Conservation (phyloP, 495 filamentous ascomycete genomes). For the Physcia stellaris region DNA sequence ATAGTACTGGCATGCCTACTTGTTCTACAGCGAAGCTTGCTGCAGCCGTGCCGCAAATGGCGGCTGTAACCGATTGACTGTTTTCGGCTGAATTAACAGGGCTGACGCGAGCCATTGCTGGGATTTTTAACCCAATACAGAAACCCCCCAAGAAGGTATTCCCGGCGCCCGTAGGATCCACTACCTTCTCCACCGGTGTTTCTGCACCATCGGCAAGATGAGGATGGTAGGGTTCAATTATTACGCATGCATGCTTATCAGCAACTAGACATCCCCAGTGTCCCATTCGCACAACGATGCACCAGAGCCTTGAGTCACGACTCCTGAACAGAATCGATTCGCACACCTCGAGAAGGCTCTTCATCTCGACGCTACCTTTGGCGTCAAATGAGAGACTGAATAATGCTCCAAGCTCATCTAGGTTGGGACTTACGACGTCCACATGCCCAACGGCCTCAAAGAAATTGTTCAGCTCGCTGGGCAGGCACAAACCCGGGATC, state of each 20-base stretch:
- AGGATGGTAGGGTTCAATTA: no score
- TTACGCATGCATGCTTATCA: not conserved
- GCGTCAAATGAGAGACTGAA: no score
- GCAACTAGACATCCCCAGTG: slow-evolving; percentile 4
- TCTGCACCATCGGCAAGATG: no score
- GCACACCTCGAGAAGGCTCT: no score
- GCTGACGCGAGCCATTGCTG: no score
- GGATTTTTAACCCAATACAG: slow-evolving; percentile 10
- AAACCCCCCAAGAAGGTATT: slow-evolving; percentile 78
- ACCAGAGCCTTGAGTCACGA: no score
- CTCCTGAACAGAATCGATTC: no score
- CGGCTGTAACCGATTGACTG: slow-evolving; percentile 22
- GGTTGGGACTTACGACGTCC: slow-evolving; percentile 81
- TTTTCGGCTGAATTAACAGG: not conserved
- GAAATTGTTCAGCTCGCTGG: slow-evolving; percentile 59
- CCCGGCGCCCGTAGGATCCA: slow-evolving; percentile 92
- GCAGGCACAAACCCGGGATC: slow-evolving; percentile 73
- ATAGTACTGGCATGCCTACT: slow-evolving; percentile 62
- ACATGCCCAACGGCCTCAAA: slow-evolving; percentile 57
- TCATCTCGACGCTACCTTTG: no score
- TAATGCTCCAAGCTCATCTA: slow-evolving; percentile 77
- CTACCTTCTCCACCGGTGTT: slow-evolving; percentile 35
- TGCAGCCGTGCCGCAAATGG: slow-evolving; percentile 66
- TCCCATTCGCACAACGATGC: slow-evolving; percentile 10
- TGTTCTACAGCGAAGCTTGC: slow-evolving; percentile 94